These are phyloP conservation scores for Tuctoria greenei DNA, from an alignment of 176 grass and related monocot genomes.

Conservation along the genomic window DNA sequence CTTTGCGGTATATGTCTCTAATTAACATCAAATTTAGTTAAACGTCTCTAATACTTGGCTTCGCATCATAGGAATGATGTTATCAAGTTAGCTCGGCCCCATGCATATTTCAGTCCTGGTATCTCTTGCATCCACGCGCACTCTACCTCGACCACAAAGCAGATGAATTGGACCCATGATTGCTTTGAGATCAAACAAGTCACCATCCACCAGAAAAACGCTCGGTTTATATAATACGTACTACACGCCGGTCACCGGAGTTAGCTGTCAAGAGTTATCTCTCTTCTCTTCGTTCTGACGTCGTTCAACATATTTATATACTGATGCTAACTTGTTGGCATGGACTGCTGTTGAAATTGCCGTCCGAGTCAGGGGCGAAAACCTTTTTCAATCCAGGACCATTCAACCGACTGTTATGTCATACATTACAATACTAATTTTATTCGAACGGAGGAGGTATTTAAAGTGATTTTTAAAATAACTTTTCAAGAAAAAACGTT, in stretches of 20 bases:
- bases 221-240: neutral
- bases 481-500: too few species aligned
- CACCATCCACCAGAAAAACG: neutral
- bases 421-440: too few species aligned
- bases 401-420: too few species aligned
- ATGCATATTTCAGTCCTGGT: too few species aligned
- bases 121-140: neutral
- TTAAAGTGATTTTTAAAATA: too few species aligned
- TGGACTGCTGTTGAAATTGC: neutral
- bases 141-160: neutral
- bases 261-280: neutral
- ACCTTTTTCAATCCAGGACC: too few species aligned
- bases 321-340: neutral
- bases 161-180: neutral
- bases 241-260: neutral
- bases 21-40: too few species aligned
- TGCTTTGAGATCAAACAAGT: neutral
- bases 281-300: too few species aligned
- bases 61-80: neutral
- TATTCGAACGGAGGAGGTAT: too few species aligned
- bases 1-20: too few species aligned
- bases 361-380: neutral
- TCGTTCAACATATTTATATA: neutral
- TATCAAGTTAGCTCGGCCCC: neutral
- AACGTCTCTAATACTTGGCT: neutral